Percentiles rank a stretch among this genome's conserved stretches.
These are phyloP conservation scores for Dissoconium aciculare DNA, from an alignment of 2,329 filamentous ascomycete species.

Conservation along the genomic window DNA sequence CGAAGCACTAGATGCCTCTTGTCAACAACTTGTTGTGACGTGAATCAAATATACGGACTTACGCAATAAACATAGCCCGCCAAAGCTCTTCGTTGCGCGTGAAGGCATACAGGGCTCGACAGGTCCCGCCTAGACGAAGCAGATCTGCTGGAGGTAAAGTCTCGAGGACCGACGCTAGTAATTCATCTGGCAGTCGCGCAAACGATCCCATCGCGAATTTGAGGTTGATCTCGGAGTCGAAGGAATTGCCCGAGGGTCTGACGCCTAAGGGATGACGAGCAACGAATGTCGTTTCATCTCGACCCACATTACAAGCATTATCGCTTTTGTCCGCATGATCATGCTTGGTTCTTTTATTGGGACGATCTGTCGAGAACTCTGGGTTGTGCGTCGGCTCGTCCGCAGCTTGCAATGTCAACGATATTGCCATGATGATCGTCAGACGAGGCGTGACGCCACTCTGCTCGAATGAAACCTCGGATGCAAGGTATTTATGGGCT, in stretches of 20 bases:
- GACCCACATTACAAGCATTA: conserved; percentile 6
- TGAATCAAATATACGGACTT: conserved; percentile 44
- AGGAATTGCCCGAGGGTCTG: conserved; percentile 74
- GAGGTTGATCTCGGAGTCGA: conserved; percentile 51
- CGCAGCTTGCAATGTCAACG: too few relatives aligned
- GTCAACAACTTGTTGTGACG: too few relatives aligned
- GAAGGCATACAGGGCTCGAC: conserved; percentile 76
- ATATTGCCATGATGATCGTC: too few relatives aligned
- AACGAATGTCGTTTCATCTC: conserved; percentile 37
- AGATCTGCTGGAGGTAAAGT: conserved; percentile 51
- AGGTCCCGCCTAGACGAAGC: conserved; percentile 55
- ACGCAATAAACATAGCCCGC: conserved; percentile 75
- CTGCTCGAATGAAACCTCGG: too few relatives aligned
- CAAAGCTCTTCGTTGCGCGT: conserved; percentile 74
- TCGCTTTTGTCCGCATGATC: conserved; percentile 8
- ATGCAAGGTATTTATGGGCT: too few relatives aligned
- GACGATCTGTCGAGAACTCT: conserved; percentile 2
- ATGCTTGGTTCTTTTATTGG: conserved; percentile 12
- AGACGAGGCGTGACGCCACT: too few relatives aligned
- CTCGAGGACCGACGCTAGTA: conserved; percentile 62
- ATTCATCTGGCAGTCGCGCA: conserved; percentile 60
- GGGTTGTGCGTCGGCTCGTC: not conserved
- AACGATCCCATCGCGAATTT: conserved; percentile 53
- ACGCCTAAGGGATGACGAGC: conserved; percentile 69
- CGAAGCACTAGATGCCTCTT: conserved; percentile 29